Evolutionary conservation across 805 yeast genomes (phyloP), one percentile per base, ranked within the genome.

Genomic region (Saturnispora sanitii): DNA sequence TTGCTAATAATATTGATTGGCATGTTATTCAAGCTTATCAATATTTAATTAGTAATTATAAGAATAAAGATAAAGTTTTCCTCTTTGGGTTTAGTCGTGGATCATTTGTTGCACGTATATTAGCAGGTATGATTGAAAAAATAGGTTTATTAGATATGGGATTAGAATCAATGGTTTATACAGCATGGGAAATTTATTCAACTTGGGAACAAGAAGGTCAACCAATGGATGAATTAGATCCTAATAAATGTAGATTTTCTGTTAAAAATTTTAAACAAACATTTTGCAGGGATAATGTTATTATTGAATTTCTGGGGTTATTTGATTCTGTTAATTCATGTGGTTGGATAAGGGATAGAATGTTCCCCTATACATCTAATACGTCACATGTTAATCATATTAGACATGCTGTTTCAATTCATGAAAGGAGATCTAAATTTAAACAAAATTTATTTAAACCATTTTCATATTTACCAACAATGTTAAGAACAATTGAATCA

Each of bases 251-350:
- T 66, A 64, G 71, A 2, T 61, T 65, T 3, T 64, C 75, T 1
- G 57, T 74, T 28, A 68, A 73, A 2, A 79, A 75, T 47, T 79
- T 77, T 53, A 70, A 65, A 45, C 62, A 59, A 35, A 73, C 79
- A 0, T 79, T 79, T 51, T 68, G 75, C 36, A 49, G 61, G 4
- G 55, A 60, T 4, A 49, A 56, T 2, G 70, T 75, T 3, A 51
- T 50, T 7, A 65, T 79, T 36, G 68, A 70, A 46, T 76, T 77
- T 44, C 71, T 79, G 68, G 86, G 86, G 0, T 55, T 79, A 16
- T 79, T 80, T 70, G 87, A 79, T 57, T 73, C 83, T 0, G 76
- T 79, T 16, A 77, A 76, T 51, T 77, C 84, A 1, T 77, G 78
- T 17, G 86, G 86, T 0, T 49, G 77, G 8, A 42, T 78, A 4